Evolutionary conservation across 164 flowering plant species (phyloP), one percentile per base, ranked within the genome.

Genomic region (Magnolia changhungtana): DNA sequence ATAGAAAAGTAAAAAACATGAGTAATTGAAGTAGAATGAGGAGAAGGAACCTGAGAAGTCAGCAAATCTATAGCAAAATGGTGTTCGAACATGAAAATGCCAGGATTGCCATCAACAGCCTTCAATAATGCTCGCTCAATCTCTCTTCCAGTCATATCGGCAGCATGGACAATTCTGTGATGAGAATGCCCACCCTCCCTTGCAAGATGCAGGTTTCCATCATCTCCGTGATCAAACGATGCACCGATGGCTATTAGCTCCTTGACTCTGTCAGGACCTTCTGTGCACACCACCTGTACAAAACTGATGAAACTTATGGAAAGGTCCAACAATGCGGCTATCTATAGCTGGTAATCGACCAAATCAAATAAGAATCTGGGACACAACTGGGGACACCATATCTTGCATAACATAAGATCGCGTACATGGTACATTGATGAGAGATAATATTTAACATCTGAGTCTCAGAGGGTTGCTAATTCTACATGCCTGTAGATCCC

Each of bases 81-180:
- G 81, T 96, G 95, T 71, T 90, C 88, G 72, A 92, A 96, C 82
- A 96, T 83, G 58, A 70, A 85, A 14, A 94, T 92, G 73, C 87
- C 89, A 73, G 97, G 95, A 85, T 94, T 89, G 65, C 85, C 88
- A 69, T 81, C 67, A 80, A 90, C 96, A 58, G 98, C 98, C 75
- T 96, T 89, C 74, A 94, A 76, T 14, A 96, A 84, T 67, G 98
- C 97, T 75, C 98, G 86, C 81, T 94, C 97, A 71, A 96, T 96
- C 86, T 96, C 99, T 77, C 91, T 89, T 78, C 99, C 99, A 18
- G 98, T 96, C 98, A 96, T 94, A 82, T 96, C 99, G 76, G 98
- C 97, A 71, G 97, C 96, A 86, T 96, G 99, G 75, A 96, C 98
- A 79, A 96, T 96, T 83, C 98, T 86, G 55, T 69, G 90, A 82